Conservation (phyloP, 2,329 filamentous ascomycete species). For the Aureobasidium uvarum region DNA sequence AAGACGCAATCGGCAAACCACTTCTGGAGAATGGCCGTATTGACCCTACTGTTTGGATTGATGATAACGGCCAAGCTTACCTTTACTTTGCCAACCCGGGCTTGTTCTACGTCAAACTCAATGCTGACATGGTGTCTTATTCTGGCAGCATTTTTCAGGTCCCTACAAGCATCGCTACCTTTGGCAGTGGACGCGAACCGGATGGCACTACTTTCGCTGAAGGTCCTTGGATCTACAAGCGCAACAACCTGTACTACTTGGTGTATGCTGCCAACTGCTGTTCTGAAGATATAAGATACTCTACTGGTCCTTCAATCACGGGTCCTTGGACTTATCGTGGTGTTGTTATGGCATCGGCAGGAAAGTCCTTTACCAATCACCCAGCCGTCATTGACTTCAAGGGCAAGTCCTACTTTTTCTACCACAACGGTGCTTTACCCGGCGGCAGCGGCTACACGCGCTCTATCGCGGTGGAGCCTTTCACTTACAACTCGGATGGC, state of each 20-base stretch:
- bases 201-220: constrained; percentile 24
- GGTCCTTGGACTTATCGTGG: constrained; percentile 27
- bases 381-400: constrained; percentile 25
- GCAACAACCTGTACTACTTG: constrained; percentile 19
- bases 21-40: constrained; percentile 24
- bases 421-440: constrained; percentile 21
- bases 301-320: constrained; percentile 16
- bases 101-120: constrained; percentile 24
- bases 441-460: constrained; percentile 23
- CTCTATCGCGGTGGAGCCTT: constrained; percentile 22
- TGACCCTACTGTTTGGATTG: constrained; percentile 23
- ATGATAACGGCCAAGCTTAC: constrained; percentile 24
- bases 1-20: constrained; percentile 24
- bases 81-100: constrained; percentile 24
- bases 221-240: constrained; percentile 22
- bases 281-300: constrained; percentile 13
- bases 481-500: background rate
- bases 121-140: constrained; percentile 22
- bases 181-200: constrained; percentile 2
- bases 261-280: constrained; percentile 26
- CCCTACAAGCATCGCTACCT: constrained; percentile 10
- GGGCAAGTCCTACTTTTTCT: constrained; percentile 25
- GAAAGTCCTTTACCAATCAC: constrained; percentile 22
- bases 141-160: constrained; percentile 14
- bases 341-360: constrained; percentile 23